A percentile compares a stretch with the other conserved stretches of the same genome.
Conservation (phyloP, 164 flowering plant species). For the Taxillus chinensis region DNA sequence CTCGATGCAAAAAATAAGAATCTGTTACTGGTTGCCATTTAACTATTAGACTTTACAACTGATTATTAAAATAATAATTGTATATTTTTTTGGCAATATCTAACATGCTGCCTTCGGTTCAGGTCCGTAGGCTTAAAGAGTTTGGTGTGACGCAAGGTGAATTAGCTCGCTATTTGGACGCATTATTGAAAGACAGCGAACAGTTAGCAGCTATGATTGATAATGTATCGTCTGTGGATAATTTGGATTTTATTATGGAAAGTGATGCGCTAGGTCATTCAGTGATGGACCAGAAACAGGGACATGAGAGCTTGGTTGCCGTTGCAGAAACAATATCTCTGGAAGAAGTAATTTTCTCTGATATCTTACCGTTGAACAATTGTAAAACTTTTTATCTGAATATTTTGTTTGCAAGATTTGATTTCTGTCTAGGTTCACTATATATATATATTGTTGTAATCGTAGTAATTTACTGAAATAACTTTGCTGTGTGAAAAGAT, state of each 20-base stretch:
- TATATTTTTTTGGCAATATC: constrained; percentile 2
- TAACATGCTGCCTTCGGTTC: constrained; percentile 9
- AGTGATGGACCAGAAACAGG: constrained; percentile 98
- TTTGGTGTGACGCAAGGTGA: constrained; percentile 98
- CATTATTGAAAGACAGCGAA: constrained; percentile 94
- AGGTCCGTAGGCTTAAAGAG: constrained; percentile 97
- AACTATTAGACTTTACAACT: too few species aligned
- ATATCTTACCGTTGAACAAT: neutral
- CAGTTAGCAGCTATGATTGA: constrained; percentile 98
- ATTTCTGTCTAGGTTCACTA: neutral
- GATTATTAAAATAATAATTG: neutral
- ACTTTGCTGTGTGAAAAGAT: too few species aligned
- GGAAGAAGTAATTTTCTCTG: constrained; percentile 57
- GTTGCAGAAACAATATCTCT: constrained; percentile 89
- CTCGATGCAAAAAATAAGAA: too few species aligned
- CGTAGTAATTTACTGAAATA: too few species aligned
- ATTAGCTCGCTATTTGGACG: constrained; percentile 92
- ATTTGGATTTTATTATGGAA: constrained; percentile 95
- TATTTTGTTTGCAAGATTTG: neutral
- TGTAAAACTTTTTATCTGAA: neutral
- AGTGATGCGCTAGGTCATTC: constrained; percentile 94
- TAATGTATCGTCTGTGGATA: constrained; percentile 92
- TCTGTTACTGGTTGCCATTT: too few species aligned
- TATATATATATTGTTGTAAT: too few species aligned
- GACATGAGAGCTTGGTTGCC: constrained; percentile 83